A percentile compares a stretch with the other conserved stretches of the same genome.
Evolutionary conservation across 129 eudicot species (phyloP).

Genomic region (Lonicera japonica): DNA sequence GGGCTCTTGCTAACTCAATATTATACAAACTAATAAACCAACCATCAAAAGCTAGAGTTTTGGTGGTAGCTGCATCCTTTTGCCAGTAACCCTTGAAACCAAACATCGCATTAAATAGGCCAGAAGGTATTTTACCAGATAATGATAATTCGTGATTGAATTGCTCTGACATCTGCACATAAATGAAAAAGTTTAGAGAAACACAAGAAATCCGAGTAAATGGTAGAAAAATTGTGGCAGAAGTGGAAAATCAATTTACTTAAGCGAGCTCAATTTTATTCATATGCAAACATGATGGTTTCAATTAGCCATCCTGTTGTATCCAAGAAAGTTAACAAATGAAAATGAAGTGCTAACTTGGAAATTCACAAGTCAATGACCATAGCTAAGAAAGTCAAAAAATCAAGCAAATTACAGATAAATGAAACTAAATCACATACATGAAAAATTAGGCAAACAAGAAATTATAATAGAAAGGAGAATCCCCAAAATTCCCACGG

Average conservation of each 20-base stretch:
- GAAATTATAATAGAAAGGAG: no score
- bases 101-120: constrained; percentile 77
- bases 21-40: constrained; percentile 72
- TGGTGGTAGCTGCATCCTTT: constrained; percentile 77
- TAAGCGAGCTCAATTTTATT: neutral
- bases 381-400: neutral
- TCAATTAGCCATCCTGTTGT: neutral
- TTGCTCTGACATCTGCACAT: constrained; percentile 82
- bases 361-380: neutral
- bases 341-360: neutral
- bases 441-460: no score
- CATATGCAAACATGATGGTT: neutral
- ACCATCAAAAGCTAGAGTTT: constrained; percentile 87
- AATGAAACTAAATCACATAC: neutral
- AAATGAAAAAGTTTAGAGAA: neutral
- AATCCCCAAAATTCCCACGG: neutral
- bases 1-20: constrained; percentile 73
- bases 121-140: constrained; percentile 93
- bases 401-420: no score
- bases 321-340: neutral
- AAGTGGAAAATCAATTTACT: neutral
- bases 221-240: neutral
- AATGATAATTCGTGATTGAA: constrained; percentile 73
- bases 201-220: neutral
- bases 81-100: constrained; percentile 83